A percentile compares a stretch with the other conserved stretches of the same genome.
These are phyloP conservation scores for Bassia scoparia DNA, from an alignment of 148 eudicot species.

Conservation along the genomic window DNA sequence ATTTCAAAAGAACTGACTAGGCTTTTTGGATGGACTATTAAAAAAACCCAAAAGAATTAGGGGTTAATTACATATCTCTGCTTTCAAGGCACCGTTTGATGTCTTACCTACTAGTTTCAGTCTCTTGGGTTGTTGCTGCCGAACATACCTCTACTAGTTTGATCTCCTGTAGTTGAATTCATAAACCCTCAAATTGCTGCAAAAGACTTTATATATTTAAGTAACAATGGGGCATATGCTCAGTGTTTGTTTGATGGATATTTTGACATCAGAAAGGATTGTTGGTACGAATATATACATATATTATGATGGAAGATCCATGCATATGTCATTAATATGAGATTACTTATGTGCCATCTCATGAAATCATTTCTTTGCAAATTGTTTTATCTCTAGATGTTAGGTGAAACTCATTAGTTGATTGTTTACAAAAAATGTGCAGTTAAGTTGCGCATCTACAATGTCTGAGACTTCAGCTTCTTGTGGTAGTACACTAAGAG, in stretches of 20 bases:
- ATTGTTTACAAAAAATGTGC: slow-evolving; percentile 31
- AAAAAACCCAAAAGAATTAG: background rate
- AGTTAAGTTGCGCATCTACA: slow-evolving; percentile 57
- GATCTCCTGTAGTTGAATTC: background rate
- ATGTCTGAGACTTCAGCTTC: slow-evolving; percentile 33
- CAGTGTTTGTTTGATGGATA: background rate
- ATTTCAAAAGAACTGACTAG: background rate
- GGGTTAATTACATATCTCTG: no score
- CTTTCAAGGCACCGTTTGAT: background rate
- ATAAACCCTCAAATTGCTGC: background rate
- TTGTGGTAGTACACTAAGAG: slow-evolving; percentile 41
- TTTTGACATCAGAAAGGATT: background rate
- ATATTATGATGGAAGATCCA: background rate
- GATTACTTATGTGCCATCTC: background rate
- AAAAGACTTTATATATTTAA: background rate
- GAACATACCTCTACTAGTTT: background rate
- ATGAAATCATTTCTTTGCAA: background rate
- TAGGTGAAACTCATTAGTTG: background rate
- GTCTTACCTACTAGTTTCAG: background rate
- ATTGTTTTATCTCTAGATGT: background rate
- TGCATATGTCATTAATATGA: background rate
- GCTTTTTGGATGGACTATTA: background rate
- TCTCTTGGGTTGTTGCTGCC: background rate
- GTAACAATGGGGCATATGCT: background rate
- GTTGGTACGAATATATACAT: background rate